Conservation (phyloP, 1,284 basidiomycete species). For the Moesziomyces parantarcticus region DNA sequence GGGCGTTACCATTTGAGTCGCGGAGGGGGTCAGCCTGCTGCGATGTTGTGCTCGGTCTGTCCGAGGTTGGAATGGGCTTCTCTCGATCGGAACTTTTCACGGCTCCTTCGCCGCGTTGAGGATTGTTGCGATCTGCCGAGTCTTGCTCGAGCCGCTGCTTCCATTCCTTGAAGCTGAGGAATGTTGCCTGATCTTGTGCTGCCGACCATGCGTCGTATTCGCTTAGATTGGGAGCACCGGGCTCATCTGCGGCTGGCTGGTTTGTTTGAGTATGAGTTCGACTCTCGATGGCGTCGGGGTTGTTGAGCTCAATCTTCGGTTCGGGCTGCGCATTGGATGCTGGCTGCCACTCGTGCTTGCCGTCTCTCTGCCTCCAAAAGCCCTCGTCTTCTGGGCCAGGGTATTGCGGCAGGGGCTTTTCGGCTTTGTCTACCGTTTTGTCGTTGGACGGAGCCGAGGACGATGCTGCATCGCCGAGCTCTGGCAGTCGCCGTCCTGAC, state of each 20-base stretch:
- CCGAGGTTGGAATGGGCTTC: neutral
- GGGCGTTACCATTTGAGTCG: neutral
- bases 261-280: neutral
- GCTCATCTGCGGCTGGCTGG: neutral
- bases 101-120: neutral
- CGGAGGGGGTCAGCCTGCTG: neutral
- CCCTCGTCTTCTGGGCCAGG: slow-evolving; percentile 41
- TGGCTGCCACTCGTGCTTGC: slow-evolving; percentile 42
- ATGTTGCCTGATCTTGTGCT: slow-evolving; percentile 36
- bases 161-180: slow-evolving; percentile 50
- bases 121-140: neutral
- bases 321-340: neutral
- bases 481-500: slow-evolving; percentile 4
- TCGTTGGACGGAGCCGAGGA: neutral
- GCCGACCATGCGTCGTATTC: slow-evolving; percentile 50
- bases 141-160: slow-evolving; percentile 29
- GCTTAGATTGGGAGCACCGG: slow-evolving; percentile 6
- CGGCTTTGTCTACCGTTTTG: neutral
- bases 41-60: neutral
- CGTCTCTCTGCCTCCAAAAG: slow-evolving; percentile 48
- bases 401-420: slow-evolving; percentile 5
- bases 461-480: slow-evolving; percentile 3
- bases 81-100: neutral
- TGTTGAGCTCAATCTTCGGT: neutral
- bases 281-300: neutral